A percentile compares a stretch with the other conserved stretches of the same genome.
These are phyloP conservation scores for Boehmeria nivea DNA, from an alignment of 306 rosid genomes.

Conservation along the genomic window DNA sequence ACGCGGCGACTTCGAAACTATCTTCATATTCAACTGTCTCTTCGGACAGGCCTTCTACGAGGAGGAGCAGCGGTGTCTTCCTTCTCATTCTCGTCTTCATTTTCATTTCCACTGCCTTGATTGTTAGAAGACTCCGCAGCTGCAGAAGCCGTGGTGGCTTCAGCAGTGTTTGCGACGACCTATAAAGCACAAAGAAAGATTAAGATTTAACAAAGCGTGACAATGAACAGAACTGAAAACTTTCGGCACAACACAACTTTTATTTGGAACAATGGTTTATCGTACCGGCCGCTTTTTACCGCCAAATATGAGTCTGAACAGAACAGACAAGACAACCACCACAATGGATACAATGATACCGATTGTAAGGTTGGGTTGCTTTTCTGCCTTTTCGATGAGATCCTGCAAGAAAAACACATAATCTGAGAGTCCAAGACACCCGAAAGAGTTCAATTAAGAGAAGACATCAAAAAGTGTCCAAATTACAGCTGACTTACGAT, in stretches of 20 bases:
- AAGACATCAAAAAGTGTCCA: too few species aligned
- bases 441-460: too few species aligned
- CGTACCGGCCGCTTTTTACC: slow-evolving; percentile 45
- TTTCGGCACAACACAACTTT: too few species aligned
- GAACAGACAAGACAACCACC: slow-evolving; percentile 47
- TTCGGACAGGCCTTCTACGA: slow-evolving; percentile 57
- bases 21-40: slow-evolving; percentile 43
- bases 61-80: slow-evolving; percentile 52
- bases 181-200: background rate
- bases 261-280: background rate
- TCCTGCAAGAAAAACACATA: slow-evolving; percentile 40
- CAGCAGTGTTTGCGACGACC: slow-evolving; percentile 38
- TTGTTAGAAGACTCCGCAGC: slow-evolving; percentile 34
- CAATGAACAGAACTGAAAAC: background rate
- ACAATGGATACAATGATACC: slow-evolving; percentile 58
- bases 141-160: background rate
- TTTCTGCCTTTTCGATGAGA: slow-evolving; percentile 69
- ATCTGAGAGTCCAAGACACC: slow-evolving; percentile 14
- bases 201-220: background rate
- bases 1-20: too few species aligned
- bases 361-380: slow-evolving; percentile 72
- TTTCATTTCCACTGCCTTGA: slow-evolving; percentile 32
- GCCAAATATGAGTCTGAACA: slow-evolving; percentile 61
- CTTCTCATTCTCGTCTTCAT: slow-evolving; percentile 46
- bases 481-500: slow-evolving; percentile 38